A percentile compares a stretch with the other conserved stretches of the same genome.
Conservation (phyloP, 208 protist species). For the Herpetomonas samuelpessoai region DNA sequence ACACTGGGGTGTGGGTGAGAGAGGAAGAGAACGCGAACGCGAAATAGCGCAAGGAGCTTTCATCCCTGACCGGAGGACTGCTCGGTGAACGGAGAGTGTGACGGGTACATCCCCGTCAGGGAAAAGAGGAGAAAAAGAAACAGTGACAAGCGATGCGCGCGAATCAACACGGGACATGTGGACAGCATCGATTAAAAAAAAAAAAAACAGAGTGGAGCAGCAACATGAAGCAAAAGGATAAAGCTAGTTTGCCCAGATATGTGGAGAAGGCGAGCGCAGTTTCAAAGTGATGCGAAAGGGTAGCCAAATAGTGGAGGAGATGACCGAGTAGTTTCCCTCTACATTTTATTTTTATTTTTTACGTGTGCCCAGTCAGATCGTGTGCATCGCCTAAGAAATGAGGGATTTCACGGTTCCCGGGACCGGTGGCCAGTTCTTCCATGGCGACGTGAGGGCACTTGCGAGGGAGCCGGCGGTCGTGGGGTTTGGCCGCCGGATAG, state of each 20-base stretch:
- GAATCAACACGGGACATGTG: not conserved
- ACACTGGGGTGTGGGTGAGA: no score
- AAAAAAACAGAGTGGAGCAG: not conserved
- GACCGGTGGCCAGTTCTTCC: constrained; percentile 15
- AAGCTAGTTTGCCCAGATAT: no score
- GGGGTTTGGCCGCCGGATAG: constrained; percentile 38
- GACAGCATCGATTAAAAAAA: not conserved
- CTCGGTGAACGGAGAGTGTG: constrained; percentile 5
- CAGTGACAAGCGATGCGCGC: not conserved
- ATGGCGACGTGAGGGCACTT: constrained; percentile 40
- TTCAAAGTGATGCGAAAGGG: no score
- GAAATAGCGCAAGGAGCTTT: no score
- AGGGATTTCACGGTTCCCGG: not conserved
- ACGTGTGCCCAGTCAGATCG: not conserved
- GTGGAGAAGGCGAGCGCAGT: no score
- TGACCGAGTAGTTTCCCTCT: not conserved
- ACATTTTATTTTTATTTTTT: constrained; percentile 6
- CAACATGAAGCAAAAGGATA: no score
- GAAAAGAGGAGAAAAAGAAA: constrained; percentile 3
- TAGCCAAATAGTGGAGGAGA: no score
- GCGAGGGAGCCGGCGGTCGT: constrained; percentile 42
- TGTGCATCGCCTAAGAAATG: not conserved
- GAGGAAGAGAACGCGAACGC: no score
- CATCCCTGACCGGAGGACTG: no score
- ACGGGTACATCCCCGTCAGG: not conserved